Evolutionary conservation across 192 early-diverging fungal genomes (phyloP), one percentile per base, ranked within the genome.

Genomic region (Backusella circina): DNA sequence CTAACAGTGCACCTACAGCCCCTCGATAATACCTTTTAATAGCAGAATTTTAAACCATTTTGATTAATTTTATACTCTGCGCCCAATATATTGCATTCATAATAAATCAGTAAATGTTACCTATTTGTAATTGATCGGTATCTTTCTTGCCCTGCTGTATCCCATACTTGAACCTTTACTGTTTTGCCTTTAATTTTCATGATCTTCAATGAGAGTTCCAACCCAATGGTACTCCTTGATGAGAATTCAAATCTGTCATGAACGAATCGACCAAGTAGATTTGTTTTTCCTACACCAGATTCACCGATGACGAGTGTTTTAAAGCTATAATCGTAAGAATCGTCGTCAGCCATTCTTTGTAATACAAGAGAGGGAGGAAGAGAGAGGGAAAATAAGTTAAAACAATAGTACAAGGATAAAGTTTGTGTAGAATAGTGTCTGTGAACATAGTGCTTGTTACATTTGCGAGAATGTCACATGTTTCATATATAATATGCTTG

Each of bases 121-220:
- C 71, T 54, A 91, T 12, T 66, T 90, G 87, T 64, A 90, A 95
- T 79, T 5, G 81, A 77, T 65, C 94, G 93, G 80, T 94, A 97
- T 38, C 95, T 83, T 82, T 97, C 95, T 84, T 97, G 95, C 12
- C 95, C 95, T 36, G 95, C 95, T 12, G 90, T 91, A 72, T 91
- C 91, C 91, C 90, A 93, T 71, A 93, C 91, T 73, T 93, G 91
- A 74, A 90, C 91, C 73, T 90, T 91, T 74, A 92, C 88, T 50
- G 88, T 83, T 72, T 91, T 92, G 74, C 51, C 31, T 9, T 70
- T 78, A 28, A 84, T 71, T 28, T 73, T 41, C 38, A 84, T 76
- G 36, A 72, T 67, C 21, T 77, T 81, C 39, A 68, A 75, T 3
- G 77, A 75, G 23, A 86, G 77, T 38, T 86, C 84, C 0, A 86